Evolutionary conservation across 2,329 filamentous ascomycete species (phyloP).

Genomic region (Penicillium hordei): DNA sequence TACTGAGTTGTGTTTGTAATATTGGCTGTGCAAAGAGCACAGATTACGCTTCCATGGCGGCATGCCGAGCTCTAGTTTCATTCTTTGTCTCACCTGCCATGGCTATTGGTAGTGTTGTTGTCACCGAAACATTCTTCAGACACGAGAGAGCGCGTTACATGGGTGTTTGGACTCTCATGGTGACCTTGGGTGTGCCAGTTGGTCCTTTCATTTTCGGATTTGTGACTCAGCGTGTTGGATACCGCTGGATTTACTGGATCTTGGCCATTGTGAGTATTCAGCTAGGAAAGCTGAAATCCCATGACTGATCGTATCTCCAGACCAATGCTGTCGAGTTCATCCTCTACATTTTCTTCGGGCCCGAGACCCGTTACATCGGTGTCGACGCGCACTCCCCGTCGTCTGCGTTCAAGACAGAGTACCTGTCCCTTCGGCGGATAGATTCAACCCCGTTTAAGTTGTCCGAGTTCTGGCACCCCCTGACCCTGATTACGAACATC

Average conservation of each 20-base stretch:
- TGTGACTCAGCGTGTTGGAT: slow-evolving; percentile 55
- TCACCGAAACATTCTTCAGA: slow-evolving; percentile 58
- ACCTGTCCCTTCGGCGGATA: slow-evolving; percentile 49
- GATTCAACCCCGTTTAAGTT: slow-evolving; percentile 36
- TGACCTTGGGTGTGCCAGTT: slow-evolving; percentile 50
- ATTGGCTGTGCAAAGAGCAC: slow-evolving; percentile 54
- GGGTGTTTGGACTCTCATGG: slow-evolving; percentile 57
- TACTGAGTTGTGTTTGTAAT: slow-evolving; percentile 52
- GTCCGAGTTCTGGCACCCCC: slow-evolving; percentile 34
- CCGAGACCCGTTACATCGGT: slow-evolving; percentile 54
- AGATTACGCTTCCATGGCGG: slow-evolving; percentile 51
- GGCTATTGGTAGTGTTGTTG: slow-evolving; percentile 56
- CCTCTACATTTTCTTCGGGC: slow-evolving; percentile 54
- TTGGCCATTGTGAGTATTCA: slow-evolving; percentile 51
- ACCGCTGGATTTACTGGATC: slow-evolving; percentile 61
- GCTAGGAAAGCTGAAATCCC: slow-evolving; percentile 5
- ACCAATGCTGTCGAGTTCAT: slow-evolving; percentile 57
- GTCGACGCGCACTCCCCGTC: slow-evolving; percentile 22
- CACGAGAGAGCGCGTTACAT: slow-evolving; percentile 54
- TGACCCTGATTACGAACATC: slow-evolving; percentile 43
- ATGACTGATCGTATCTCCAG: slow-evolving; percentile 30
- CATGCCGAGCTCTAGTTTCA: slow-evolving; percentile 51
- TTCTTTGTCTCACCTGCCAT: slow-evolving; percentile 57
- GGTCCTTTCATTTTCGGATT: slow-evolving; percentile 40
- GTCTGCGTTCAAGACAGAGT: slow-evolving; percentile 44